A percentile compares a stretch with the other conserved stretches of the same genome.
Conservation (phyloP, 1,139 yeast species). For the Zygosaccharomyces pseudobailii region DNA sequence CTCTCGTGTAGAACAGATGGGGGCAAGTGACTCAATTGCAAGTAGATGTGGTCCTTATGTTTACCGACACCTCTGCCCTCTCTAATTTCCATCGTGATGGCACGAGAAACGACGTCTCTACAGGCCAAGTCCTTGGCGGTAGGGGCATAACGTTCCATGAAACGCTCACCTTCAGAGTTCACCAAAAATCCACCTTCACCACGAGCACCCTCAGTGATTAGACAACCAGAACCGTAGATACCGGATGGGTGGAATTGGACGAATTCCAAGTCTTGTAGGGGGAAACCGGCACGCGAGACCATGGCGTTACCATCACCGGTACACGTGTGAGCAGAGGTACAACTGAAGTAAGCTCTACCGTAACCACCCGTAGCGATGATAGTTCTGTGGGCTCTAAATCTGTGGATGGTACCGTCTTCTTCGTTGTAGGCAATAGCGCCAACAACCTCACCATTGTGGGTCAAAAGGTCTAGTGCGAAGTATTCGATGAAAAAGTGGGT, state of each 20-base stretch:
- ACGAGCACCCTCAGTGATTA: slow-evolving; percentile 98
- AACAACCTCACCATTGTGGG: slow-evolving; percentile 94
- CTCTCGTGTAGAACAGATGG: slow-evolving; percentile 89
- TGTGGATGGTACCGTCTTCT: slow-evolving; percentile 97
- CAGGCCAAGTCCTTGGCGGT: slow-evolving; percentile 98
- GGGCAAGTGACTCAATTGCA: slow-evolving; percentile 93
- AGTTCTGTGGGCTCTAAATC: slow-evolving; percentile 95
- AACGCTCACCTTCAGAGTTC: slow-evolving; percentile 97
- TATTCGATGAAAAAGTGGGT: slow-evolving; percentile 97
- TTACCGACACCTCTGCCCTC: slow-evolving; percentile 99
- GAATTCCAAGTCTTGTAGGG: slow-evolving; percentile 94
- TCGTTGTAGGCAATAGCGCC: slow-evolving; percentile 98
- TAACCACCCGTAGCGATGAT: slow-evolving; percentile 98
- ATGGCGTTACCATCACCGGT: slow-evolving; percentile 99
- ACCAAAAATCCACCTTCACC: slow-evolving; percentile 99
- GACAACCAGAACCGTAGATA: slow-evolving; percentile 97
- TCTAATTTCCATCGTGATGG: slow-evolving; percentile 96
- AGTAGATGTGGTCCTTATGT: slow-evolving; percentile 87
- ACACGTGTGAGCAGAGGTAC: slow-evolving; percentile 99
- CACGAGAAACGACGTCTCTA: slow-evolving; percentile 97
- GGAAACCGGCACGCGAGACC: slow-evolving; percentile 98
- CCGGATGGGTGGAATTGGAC: slow-evolving; percentile 99
- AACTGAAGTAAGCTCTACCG: slow-evolving; percentile 97
- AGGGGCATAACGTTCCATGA: slow-evolving; percentile 99
- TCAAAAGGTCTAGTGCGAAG: slow-evolving; percentile 90